A percentile compares a stretch with the other conserved stretches of the same genome.
These are phyloP conservation scores for Glaciozyma antarctica DNA, from an alignment of 768 basidiomycete species.

Conservation along the genomic window DNA sequence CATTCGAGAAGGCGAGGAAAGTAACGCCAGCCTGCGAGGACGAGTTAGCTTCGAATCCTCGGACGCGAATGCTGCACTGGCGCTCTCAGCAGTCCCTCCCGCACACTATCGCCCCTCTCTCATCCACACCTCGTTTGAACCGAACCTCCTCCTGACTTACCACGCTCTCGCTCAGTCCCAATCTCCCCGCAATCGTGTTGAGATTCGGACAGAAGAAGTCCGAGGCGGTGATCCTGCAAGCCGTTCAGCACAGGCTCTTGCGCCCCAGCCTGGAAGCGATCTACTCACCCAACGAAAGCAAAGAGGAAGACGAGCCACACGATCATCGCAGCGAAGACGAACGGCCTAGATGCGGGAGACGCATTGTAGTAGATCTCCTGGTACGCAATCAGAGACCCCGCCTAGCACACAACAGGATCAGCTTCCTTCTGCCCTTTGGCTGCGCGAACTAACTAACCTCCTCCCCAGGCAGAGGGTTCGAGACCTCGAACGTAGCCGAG, in stretches of 20 bases:
- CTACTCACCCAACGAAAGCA: slow-evolving; percentile 58
- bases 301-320: slow-evolving; percentile 86
- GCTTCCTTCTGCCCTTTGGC: background rate
- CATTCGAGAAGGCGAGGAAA: slow-evolving; percentile 93
- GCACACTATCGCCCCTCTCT: too few species aligned
- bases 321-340: slow-evolving; percentile 55
- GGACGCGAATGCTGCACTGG: too few species aligned
- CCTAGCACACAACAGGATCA: background rate
- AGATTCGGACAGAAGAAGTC: slow-evolving; percentile 98
- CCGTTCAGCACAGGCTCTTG: too few species aligned
- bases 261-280: too few species aligned
- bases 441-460: background rate
- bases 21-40: slow-evolving; percentile 67
- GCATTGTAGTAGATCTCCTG: background rate
- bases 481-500: background rate
- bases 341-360: slow-evolving; percentile 41
- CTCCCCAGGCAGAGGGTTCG: background rate
- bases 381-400: slow-evolving; percentile 25
- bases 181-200: slow-evolving; percentile 63
- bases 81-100: background rate
- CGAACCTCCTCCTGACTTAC: slow-evolving; percentile 6
- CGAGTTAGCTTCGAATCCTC: background rate
- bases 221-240: slow-evolving; percentile 65
- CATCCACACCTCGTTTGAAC: background rate
- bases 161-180: slow-evolving; percentile 83